Evolutionary conservation across 202 grass and related monocot genomes (phyloP).

Genomic region (Tripidium arundinaceum): DNA sequence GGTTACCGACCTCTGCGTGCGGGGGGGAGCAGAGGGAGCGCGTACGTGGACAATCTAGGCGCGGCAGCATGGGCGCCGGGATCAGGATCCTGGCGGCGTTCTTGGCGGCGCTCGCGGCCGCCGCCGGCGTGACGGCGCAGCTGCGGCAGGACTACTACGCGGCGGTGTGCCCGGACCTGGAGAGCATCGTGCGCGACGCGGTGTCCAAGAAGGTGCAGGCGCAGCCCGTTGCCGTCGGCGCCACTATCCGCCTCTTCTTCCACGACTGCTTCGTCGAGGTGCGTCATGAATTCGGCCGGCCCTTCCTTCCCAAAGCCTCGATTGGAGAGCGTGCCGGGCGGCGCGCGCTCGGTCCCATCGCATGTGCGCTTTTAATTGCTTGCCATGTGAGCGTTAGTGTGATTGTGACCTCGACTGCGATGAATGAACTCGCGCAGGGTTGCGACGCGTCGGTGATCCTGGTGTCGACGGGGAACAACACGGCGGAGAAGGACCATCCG

Average conservation of each 20-base stretch:
- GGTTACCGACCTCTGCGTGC: not conserved
- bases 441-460: conserved; percentile 60
- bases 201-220: conserved; percentile 45
- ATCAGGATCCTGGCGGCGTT: conserved; percentile 32
- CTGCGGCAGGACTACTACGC: conserved; percentile 55
- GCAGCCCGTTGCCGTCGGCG: conserved; percentile 33
- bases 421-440: not conserved
- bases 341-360: too few relatives aligned
- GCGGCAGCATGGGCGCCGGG: conserved; percentile 30
- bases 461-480: conserved; percentile 43
- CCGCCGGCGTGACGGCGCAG: conserved; percentile 34
- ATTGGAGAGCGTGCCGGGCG: too few relatives aligned
- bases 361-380: not conserved
- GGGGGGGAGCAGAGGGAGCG: not conserved
- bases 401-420: too few relatives aligned
- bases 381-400: not conserved
- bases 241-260: conserved; percentile 82
- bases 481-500: conserved; percentile 58
- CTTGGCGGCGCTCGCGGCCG: not conserved
- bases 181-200: conserved; percentile 54
- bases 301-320: too few relatives aligned
- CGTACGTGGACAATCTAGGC: not conserved
- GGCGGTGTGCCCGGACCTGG: conserved; percentile 58
- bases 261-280: conserved; percentile 95
- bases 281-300: too few relatives aligned